Evolutionary conservation across 441 rosid species (phyloP), one percentile per base, ranked within the genome.

Genomic region (Brassica hybrid): DNA sequence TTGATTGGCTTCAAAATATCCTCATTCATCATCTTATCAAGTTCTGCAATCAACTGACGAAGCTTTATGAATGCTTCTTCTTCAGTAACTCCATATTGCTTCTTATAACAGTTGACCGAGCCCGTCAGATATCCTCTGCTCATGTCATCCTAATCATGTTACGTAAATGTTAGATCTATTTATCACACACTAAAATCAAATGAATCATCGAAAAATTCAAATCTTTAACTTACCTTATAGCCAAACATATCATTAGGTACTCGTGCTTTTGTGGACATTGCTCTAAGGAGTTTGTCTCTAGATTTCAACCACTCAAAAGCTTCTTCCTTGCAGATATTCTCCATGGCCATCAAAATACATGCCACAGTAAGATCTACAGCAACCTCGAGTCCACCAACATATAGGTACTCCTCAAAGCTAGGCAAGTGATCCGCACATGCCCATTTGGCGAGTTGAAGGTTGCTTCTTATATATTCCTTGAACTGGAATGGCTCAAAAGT

Each of bases 381-480:
- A 38, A 38, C 9, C 32, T 66, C 67, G 67, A 14, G 2, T 38
- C 50, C 56, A 23, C 17, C 66, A 36, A 66, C 66, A 14, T 65
- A 65, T 58, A 71, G 1, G 57, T 71, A 71, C 57, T 71, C 74
- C 27, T 71, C 74, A 41, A 74, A 56, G 12, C 57, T 66, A 21
- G 72, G 72, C 25, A 74, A 7, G 65, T 63, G 23, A 32, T 38
- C 71, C 48, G 3, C n/a, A 7, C 2, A 0, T 27, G 17, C 71
- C 77, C 72, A 65, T 74, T 34, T 65, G 2, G 72, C 71, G 0
- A 30, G 38, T 54, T 34, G 48, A 52, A 74, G 72, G 45, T 74
- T 38, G 45, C 45, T 38, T 38, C 45, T 38, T 9, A 38, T 38
- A 38, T 38, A 38, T 38, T 3, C 8, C 45, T 38, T 38, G 13